A percentile compares a stretch with the other conserved stretches of the same genome.
Evolutionary conservation across 2,329 filamentous ascomycete species (phyloP).

Genomic region (Penicillium sclerotiorum): DNA sequence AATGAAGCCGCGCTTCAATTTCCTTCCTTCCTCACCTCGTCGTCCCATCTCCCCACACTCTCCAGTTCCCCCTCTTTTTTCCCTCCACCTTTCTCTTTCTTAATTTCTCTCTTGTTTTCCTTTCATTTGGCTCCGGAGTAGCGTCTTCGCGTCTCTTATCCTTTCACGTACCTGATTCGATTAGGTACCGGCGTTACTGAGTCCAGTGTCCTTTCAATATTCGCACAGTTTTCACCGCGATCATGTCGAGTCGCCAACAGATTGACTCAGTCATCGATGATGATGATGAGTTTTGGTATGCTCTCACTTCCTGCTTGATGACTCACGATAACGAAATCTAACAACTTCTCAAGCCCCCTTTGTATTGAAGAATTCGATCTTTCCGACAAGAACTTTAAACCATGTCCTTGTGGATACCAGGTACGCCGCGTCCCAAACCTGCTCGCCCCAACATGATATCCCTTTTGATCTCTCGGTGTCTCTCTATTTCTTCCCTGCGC

Average conservation of each 20-base stretch:
- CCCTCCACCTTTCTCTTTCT: slow-evolving; percentile 19
- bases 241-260: slow-evolving; percentile 49
- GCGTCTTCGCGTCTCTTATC: slow-evolving; percentile 18
- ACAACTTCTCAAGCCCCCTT: slow-evolving; percentile 68
- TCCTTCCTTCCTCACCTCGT: slow-evolving; percentile 27
- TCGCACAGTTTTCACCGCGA: slow-evolving; percentile 28
- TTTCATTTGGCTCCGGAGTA: slow-evolving; percentile 13
- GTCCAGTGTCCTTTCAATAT: slow-evolving; percentile 25
- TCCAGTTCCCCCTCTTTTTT: slow-evolving; percentile 21
- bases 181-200: slow-evolving; percentile 27
- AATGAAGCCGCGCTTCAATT: slow-evolving; percentile 32
- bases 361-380: slow-evolving; percentile 99
- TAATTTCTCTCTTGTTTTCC: slow-evolving; percentile 20
- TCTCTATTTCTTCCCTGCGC: too few relatives aligned
- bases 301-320: background rate
- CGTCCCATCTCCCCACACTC: slow-evolving; percentile 26
- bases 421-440: slow-evolving; percentile 53
- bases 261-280: slow-evolving; percentile 54
- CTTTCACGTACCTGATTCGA: slow-evolving; percentile 16
- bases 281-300: slow-evolving; percentile 53
- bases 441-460: background rate
- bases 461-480: background rate
- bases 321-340: slow-evolving; percentile 16
- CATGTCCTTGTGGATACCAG: slow-evolving; percentile 97
- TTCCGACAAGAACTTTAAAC: slow-evolving; percentile 93